These are phyloP conservation scores for Penicillium italicum DNA, from an alignment of 2,329 filamentous ascomycete species.

Conservation along the genomic window DNA sequence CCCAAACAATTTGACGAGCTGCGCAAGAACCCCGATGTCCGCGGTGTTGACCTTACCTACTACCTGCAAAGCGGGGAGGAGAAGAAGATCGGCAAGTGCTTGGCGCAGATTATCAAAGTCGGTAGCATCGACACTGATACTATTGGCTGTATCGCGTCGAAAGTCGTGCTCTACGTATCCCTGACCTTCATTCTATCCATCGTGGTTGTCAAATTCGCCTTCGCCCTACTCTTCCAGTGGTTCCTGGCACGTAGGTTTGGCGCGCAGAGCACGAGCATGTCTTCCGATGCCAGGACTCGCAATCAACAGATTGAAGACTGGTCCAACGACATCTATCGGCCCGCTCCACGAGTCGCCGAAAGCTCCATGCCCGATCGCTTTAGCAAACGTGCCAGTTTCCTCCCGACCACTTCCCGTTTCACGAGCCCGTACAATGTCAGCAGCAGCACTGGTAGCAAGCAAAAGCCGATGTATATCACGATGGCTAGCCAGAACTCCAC, in stretches of 20 bases:
- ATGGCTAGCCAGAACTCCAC: constrained; percentile 88
- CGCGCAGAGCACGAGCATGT: constrained; percentile 78
- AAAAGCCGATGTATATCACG: constrained; percentile 68
- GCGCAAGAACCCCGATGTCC: constrained; percentile 65
- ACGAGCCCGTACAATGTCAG: constrained; percentile 76
- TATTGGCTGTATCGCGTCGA: constrained; percentile 93
- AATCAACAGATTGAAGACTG: constrained; percentile 95
- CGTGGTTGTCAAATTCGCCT: constrained; percentile 77
- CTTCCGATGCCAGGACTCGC: constrained; percentile 74
- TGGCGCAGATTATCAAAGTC: constrained; percentile 92
- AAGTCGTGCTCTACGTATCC: constrained; percentile 93
- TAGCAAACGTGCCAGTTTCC: constrained; percentile 80
- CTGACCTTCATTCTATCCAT: constrained; percentile 88
- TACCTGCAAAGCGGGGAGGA: constrained; percentile 75
- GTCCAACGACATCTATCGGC: constrained; percentile 94
- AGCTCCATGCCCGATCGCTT: constrained; percentile 65
- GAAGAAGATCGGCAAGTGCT: constrained; percentile 78
- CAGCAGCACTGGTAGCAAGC: constrained; percentile 47
- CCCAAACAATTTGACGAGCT: constrained; percentile 77
- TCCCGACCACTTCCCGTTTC: constrained; percentile 92
- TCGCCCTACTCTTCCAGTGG: constrained; percentile 93
- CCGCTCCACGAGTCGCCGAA: constrained; percentile 77
- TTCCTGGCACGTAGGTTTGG: constrained; percentile 85
- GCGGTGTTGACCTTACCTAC: constrained; percentile 84
- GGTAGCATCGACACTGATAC: constrained; percentile 94